Evolutionary conservation across 2,329 filamentous ascomycete genomes (phyloP), one percentile per base, ranked within the genome.

Genomic region (Raffaelea albimanens): DNA sequence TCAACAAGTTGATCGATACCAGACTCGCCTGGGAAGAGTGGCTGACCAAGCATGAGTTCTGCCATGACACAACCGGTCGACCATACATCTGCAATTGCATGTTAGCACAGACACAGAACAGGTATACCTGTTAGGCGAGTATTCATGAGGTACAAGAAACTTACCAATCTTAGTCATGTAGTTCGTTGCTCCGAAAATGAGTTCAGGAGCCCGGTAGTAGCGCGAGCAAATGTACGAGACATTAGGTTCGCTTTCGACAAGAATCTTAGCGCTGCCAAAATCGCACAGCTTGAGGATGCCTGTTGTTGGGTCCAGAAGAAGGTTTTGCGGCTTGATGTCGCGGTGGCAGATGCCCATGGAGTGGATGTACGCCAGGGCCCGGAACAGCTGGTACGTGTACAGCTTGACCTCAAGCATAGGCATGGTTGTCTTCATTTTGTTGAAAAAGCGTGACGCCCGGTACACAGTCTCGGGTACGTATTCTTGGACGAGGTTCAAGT

Each of bases 371-470:
- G 93, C 93, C 58, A 98, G 78, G 33, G 93, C 95, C 59, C 93
- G 85, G 80, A 98, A 98, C 47, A 98, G 85, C 74, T 98, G 93
- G 72, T 98, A 98, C 65, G 91, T 98, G 76, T 97, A 98, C 53
- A 98, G 84, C 76, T 98, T 98, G 64, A 97, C 89, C 69, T 98
- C 93, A 58, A 98, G 80, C 59, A 91, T 95, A 16, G 93, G 93
- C 93, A 98, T 98, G 46, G 91, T 96, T 7, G 90, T 95, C 82
- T 97, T 98, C 84, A 97, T 85, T 75, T 98, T 98, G 78, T 94
- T 97, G 78, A 98, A 98, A 72, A 96, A 97, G 61, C 93, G 84
- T 54, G 93, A 97, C 40, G 93, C 93, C 61, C 93, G 84, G 69
- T 98, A 98, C 45, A 98, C 93, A 13, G 93, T 98, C 73, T 98